Evolutionary conservation across 176 grass and related monocot genomes (phyloP), one percentile per base, ranked within the genome.

Genomic region (Themeda triandra): DNA sequence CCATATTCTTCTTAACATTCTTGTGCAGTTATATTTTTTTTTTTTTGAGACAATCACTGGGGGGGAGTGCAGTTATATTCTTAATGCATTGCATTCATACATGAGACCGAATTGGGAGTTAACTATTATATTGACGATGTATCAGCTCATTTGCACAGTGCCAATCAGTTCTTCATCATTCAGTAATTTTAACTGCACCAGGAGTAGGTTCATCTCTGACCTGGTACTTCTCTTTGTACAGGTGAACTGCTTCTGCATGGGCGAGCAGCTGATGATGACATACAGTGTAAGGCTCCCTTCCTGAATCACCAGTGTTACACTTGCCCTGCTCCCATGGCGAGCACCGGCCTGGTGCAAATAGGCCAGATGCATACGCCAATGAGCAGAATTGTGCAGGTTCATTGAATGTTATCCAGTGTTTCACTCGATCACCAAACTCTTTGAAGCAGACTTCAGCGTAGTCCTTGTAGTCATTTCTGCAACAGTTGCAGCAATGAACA

Each of bases 381-480:
- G 73, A 56, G 51, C 80, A 84, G 23, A 84, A 91, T 3, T 5
- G 25, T 39, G 63, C 73, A 0, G 90, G 93, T 78, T 91, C 86
- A 6, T 89, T 92, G 49, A 95, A 73, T 0, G 93, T 95, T 8
- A 92, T 95, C 90, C 93, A 95, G 35, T 92, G 79, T n/a, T 95
- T 95, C 25, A 95, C 93, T 49, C 86, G 63, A 13, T 92, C 83
- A 6, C 93, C 88, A 39, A 92, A 95, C 73, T 89, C 94, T 63
- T n/a, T 83, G 78, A 96, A 96, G 75, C 88, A 93, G 3, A 96
- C 62, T 41, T 93, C 91, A 23, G 77, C 73, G 3, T 93, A 96
- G 19, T 84, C 45, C 29, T 37, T 79, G 8, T 82, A 93, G 30
- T 96, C 94, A 21, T 91, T 65, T 72, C 91, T 96, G 69, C 83